These are phyloP conservation scores for Helenozyma rhizophorensis DNA, from an alignment of 805 yeast genomes.

Conservation along the genomic window DNA sequence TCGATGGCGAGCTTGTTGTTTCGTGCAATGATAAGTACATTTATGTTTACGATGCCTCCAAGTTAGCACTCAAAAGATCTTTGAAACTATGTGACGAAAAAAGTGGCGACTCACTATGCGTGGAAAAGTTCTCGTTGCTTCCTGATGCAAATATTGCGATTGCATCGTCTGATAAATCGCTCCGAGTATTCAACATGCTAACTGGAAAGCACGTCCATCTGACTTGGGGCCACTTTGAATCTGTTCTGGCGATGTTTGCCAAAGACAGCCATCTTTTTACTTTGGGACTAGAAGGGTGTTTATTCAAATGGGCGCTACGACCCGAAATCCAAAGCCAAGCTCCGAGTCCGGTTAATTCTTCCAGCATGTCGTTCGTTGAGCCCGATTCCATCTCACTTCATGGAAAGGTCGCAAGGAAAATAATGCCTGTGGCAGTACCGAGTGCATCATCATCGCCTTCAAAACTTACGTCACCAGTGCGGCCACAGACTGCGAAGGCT, in stretches of 20 bases:
- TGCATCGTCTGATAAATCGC: slow-evolving; percentile 54
- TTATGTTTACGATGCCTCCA: slow-evolving; percentile 32
- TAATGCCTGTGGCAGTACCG: no score
- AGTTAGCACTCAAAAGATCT: slow-evolving; percentile 30
- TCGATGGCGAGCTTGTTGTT: slow-evolving; percentile 40
- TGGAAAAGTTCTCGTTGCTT: slow-evolving; percentile 39
- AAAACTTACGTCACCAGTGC: no score
- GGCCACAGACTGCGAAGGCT: no score
- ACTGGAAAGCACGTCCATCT: slow-evolving; percentile 45
- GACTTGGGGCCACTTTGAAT: slow-evolving; percentile 53
- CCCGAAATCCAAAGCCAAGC: no score
- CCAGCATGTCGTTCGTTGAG: no score
- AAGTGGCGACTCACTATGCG: slow-evolving; percentile 37
- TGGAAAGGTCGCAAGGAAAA: no score
- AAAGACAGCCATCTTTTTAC: slow-evolving; percentile 31
- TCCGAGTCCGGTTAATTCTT: no score
- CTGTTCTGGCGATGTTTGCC: slow-evolving; percentile 40
- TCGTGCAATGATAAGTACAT: slow-evolving; percentile 51
- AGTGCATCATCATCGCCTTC: no score
- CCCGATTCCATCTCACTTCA: no score
- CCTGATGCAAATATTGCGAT: slow-evolving; percentile 29
- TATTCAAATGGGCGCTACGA: slow-evolving; percentile 42
- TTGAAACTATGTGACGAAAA: slow-evolving; percentile 40
- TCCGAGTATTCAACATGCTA: slow-evolving; percentile 44
- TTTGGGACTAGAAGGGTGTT: slow-evolving; percentile 50